Conservation (phyloP, 331 rosid species). For the Quercus tomentella region DNA sequence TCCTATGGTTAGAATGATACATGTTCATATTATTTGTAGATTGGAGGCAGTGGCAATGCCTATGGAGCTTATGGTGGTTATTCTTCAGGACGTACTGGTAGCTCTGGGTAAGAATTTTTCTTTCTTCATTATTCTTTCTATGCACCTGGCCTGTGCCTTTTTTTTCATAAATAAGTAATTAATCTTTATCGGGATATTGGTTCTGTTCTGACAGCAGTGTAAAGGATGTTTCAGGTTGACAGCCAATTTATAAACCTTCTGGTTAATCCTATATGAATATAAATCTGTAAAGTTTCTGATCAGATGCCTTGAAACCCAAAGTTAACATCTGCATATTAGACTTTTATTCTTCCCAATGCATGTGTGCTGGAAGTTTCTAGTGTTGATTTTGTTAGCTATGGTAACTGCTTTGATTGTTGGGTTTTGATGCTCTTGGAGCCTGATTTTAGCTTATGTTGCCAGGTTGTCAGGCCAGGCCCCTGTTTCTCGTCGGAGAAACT, state of each 20-base stretch:
- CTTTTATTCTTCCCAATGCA: neutral
- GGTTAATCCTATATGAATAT: neutral
- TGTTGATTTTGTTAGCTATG: neutral
- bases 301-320: neutral
- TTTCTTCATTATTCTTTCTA: conserved; percentile 14
- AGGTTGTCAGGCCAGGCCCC: conserved; percentile 79
- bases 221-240: neutral
- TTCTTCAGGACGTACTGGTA: conserved; percentile 66
- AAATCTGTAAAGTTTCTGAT: neutral
- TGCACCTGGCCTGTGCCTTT: conserved; percentile 1
- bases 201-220: neutral
- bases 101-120: conserved; percentile 70
- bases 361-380: conserved; percentile 1
- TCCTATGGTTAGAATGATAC: conserved; percentile 14
- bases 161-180: too few species aligned
- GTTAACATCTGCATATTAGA: neutral
- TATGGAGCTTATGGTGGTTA: conserved; percentile 90
- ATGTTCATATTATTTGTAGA: conserved; percentile 43
- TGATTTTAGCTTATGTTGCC: conserved; percentile 48
- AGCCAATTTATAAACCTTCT: neutral
- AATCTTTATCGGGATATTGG: neutral
- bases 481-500: conserved; percentile 89
- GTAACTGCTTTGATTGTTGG: neutral
- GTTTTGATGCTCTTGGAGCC: conserved; percentile 22
- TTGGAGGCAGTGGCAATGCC: conserved; percentile 58